These are phyloP conservation scores for Phaeodactylum tricornutum DNA, from an alignment of 108 stramenopile species.

Conservation along the genomic window DNA sequence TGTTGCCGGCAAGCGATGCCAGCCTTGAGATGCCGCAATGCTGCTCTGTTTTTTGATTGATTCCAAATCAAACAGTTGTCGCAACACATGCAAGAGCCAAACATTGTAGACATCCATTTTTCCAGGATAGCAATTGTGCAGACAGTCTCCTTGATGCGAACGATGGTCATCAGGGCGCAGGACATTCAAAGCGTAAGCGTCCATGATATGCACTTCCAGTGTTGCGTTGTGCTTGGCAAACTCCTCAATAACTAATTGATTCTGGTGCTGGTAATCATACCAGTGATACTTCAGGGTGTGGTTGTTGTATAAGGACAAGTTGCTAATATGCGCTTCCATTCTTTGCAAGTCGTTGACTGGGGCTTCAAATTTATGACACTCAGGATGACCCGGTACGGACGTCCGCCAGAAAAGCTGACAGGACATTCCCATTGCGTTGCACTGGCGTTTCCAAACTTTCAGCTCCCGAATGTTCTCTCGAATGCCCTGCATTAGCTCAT, in stretches of 20 bases:
- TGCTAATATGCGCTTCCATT: slow-evolving; percentile 26
- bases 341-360: slow-evolving; percentile 23
- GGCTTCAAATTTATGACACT: slow-evolving; percentile 25
- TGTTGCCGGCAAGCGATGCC: no score
- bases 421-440: slow-evolving; percentile 6
- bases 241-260: slow-evolving; percentile 18
- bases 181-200: slow-evolving; percentile 38
- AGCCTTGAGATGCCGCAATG: no score
- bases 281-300: slow-evolving; percentile 26
- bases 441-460: slow-evolving; percentile 22
- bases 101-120: slow-evolving; percentile 36
- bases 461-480: slow-evolving; percentile 10
- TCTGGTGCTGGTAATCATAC: slow-evolving; percentile 32
- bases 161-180: slow-evolving; percentile 38
- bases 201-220: no score
- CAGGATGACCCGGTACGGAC: slow-evolving; percentile 35
- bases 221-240: no score
- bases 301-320: slow-evolving; percentile 17
- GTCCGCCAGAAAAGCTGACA: slow-evolving; percentile 33
- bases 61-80: no score
- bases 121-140: slow-evolving; percentile 43
- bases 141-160: slow-evolving; percentile 25
- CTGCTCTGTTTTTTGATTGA: no score
- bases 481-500: slow-evolving; percentile 12
- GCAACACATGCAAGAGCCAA: slow-evolving; percentile 17